phyloP scores from a whole-genome alignment of 495 filamentous ascomycete species.

The Aspergillus sclerotioniger region DNA sequence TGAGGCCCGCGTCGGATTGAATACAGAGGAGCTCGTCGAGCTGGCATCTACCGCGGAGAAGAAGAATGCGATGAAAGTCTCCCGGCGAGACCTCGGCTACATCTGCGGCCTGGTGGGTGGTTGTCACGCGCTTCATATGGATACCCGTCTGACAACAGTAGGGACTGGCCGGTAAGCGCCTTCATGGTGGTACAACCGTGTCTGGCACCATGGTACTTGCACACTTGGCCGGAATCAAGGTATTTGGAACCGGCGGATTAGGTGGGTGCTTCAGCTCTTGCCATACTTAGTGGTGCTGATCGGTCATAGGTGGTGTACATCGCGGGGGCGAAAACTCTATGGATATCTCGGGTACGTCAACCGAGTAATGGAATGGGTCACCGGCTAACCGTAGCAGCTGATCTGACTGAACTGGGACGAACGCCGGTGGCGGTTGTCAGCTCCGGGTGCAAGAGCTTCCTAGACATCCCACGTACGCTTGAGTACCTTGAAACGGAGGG shows the following conservation, averaged over 20 bases:
- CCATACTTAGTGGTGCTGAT: constrained; percentile 21
- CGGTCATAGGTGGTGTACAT: constrained; percentile 81
- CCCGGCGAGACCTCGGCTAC: constrained; percentile 79
- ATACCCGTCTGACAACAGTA: constrained; percentile 24
- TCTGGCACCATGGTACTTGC: constrained; percentile 91
- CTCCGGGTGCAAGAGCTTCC: constrained; percentile 91
- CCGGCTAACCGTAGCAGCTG: constrained; percentile 49
- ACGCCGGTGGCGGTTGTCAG: constrained; percentile 86
- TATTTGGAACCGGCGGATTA: constrained; percentile 81
- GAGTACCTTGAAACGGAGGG: constrained; percentile 96
- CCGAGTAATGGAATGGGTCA: neutral
- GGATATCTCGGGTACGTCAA: constrained; percentile 68
- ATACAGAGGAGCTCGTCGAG: constrained; percentile 62
- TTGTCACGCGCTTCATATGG: neutral
- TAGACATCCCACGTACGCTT: constrained; percentile 86
- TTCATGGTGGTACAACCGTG: constrained; percentile 90
- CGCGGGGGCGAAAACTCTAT: constrained; percentile 79
- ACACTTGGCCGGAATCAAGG: constrained; percentile 79
- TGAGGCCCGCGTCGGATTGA: constrained; percentile 75
- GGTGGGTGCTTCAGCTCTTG: constrained; percentile 24
- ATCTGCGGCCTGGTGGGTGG: constrained; percentile 70
- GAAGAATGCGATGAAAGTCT: constrained; percentile 71
- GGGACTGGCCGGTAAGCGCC: constrained; percentile 59
- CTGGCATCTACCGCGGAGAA: constrained; percentile 65
- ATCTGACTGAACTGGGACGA: constrained; percentile 90